Evolutionary conservation across 176 grass and related monocot genomes (phyloP).

Genomic region (Triticum timopheevii): DNA sequence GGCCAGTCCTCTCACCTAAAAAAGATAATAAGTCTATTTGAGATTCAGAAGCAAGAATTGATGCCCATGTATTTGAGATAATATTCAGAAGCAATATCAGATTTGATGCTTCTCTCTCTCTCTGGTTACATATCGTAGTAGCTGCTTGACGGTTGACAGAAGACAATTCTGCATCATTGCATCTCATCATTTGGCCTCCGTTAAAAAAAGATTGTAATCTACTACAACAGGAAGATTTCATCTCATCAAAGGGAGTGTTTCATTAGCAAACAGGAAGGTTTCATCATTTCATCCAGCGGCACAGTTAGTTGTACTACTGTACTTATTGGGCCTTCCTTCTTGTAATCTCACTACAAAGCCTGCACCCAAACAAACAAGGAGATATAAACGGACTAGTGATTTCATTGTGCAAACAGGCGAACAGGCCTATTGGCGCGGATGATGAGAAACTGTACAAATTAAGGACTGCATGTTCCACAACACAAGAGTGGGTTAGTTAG

Average conservation of each 20-base stretch:
- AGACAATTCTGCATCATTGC: constrained; percentile 1
- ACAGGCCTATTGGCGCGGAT: neutral
- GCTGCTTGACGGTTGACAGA: neutral
- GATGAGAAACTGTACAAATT: neutral
- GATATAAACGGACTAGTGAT: neutral
- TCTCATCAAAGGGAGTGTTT: neutral
- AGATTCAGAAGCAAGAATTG: too few species aligned
- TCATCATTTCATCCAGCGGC: constrained; percentile 25
- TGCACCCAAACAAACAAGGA: neutral
- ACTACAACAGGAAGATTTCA: too few species aligned
- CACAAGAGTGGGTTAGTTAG: constrained; percentile 26
- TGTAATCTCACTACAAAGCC: neutral
- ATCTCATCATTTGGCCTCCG: constrained; percentile 7
- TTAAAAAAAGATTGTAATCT: constrained; percentile 3
- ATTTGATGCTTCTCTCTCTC: neutral
- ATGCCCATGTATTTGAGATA: too few species aligned
- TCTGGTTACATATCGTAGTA: neutral
- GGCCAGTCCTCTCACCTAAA: too few species aligned
- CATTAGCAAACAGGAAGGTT: neutral
- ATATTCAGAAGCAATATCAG: neutral
- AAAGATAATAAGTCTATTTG: too few species aligned
- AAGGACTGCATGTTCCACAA: constrained; percentile 17
- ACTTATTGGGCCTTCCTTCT: neutral
- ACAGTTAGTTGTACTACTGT: neutral
- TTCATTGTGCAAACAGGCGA: neutral